Base-by-base conservation (phyloP, 768 basidiomycete genomes). In the Megacollybia marginata region DNA sequence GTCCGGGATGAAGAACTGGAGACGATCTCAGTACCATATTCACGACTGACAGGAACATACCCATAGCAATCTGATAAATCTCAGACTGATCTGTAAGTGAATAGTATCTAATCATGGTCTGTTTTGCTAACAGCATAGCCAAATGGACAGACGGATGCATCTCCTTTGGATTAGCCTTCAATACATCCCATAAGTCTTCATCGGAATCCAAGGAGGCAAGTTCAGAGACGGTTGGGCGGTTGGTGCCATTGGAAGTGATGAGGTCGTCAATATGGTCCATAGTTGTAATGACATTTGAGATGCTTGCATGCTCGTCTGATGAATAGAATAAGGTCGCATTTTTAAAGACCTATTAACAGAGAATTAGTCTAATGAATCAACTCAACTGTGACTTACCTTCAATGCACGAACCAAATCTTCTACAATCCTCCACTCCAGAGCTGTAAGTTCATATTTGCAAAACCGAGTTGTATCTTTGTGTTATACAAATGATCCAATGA, bases 1-100 rank as follows among this genome's bases (percentile, higher is more conserved):
- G 57, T 1, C 40, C 40, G 4, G 63, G 62, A 44, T 65, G 61
- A 1, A 65, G 49, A 13, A 65, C 63, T 66, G 28, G 31, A 12
- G 43, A 13, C n/a, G 9, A 28, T 18, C 13, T 44, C 15, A n/a
- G 15, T n/a, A 20, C n/a, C n/a, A 44, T 13, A 28, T 44, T 44
- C 9, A 19, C 13, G 3, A 20, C 15, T 18, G 31, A 51, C 20
- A 49, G 32, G 38, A 32, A 60, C 53, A 5, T 48, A 62, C 59
- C 48, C 59, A 63, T 62, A 5, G 59, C 57, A 34, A 63, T 62
- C 2, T 50, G 44, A 47, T 62, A 63, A 0, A 55, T 44, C 10
- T 54, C 52, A 1, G 58, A 58, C 8, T 11, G 19, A 47, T 64
- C 59, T 6, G 51, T 62, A 2, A 56, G 35, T 3, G 43, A 34